Percentiles rank a stretch among this genome's conserved stretches.
These are phyloP conservation scores for Cutaneotrichosporon curvatum DNA, from an alignment of 1,284 basidiomycete species.

Conservation along the genomic window DNA sequence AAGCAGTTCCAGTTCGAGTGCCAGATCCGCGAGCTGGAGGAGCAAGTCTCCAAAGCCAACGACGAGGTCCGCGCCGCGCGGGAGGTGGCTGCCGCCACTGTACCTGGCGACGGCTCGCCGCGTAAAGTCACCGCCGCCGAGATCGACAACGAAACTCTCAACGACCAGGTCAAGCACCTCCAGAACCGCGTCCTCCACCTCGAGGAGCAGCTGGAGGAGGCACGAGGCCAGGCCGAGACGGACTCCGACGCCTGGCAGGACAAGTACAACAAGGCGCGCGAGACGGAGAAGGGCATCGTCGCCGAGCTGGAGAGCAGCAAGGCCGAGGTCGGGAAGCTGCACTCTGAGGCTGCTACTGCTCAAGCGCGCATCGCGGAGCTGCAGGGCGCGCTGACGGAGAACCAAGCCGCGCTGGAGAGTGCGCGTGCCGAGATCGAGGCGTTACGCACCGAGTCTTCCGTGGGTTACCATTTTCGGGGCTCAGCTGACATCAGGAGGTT, in stretches of 20 bases:
- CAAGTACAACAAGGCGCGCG: conserved; percentile 62
- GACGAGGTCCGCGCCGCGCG: conserved; percentile 4
- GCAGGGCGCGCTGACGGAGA: conserved; percentile 80
- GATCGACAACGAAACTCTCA: conserved; percentile 88
- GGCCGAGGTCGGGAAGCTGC: conserved; percentile 57
- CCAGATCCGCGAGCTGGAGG: conserved; percentile 59
- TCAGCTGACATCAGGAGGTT: not conserved
- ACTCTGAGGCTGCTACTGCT: conserved; percentile 58
- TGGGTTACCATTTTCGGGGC: conserved; percentile 54
- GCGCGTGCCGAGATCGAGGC: conserved; percentile 86
- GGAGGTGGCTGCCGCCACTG: conserved; percentile 6
- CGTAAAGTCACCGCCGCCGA: conserved; percentile 59
- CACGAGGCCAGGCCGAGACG: conserved; percentile 60
- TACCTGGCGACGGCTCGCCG: conserved; percentile 12
- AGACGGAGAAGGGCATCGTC: conserved; percentile 65
- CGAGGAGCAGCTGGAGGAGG: conserved; percentile 81
- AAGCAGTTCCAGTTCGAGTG: conserved; percentile 73
- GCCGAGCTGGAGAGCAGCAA: conserved; percentile 60
- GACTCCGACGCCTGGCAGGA: conserved; percentile 64
- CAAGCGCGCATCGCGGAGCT: conserved; percentile 67
- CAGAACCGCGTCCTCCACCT: conserved; percentile 66
- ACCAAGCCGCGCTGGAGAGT: conserved; percentile 77
- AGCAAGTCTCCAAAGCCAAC: conserved; percentile 22
- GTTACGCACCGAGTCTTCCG: conserved; percentile 66
- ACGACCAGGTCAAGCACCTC: conserved; percentile 78